Evolutionary conservation across 2,329 filamentous ascomycete genomes (phyloP), one percentile per base, ranked within the genome.

Genomic region (Seiridium unicorne): DNA sequence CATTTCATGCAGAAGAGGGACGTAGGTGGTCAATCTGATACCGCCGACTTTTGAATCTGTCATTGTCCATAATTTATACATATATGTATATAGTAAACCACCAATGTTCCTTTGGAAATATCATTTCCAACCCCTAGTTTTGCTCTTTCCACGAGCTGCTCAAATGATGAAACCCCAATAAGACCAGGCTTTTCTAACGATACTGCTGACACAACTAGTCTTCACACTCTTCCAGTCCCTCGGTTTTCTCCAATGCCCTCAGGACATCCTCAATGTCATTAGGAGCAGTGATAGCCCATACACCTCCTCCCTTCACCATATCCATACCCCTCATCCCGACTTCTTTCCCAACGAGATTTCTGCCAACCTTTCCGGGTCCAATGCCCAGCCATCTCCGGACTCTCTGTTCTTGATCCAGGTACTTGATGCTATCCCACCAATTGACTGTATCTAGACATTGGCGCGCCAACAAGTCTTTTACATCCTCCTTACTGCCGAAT

Each of bases 371-470:
- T 4, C 94, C 94, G 0, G 94, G 94, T 0, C 94, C 94, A 63
- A 98, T 92, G 48, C 94, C 94, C 55, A 98, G 84, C 90, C 94
- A 97, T 59, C 93, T 82, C 68, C 88, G 83, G 18, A 97, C 91
- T 63, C 89, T 89, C 69, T 89, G 85, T 68, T 95, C 87, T 72
- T 95, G 88, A 72, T 97, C 92, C 55, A 97, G 79, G 70, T 96
- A 97, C 65, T 87, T 88, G 68, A 98, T 93, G 68, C 91, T 95
- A 66, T 96, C 92, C 88, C 93, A 97, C 94, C 94, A 98, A 61
- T 86, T 83, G 47, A 98, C 92, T 36, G 93, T 97, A 77, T 97
- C 92, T n/a, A 95, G 87, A 63, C 90, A 93, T 70, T 93, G 90
- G 54, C 91, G 79, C 1, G 93, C 89, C 55, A 97, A 79, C 51